phyloP scores from a whole-genome alignment of 2,329 filamentous ascomycete genomes.

The Onygena corvina region DNA sequence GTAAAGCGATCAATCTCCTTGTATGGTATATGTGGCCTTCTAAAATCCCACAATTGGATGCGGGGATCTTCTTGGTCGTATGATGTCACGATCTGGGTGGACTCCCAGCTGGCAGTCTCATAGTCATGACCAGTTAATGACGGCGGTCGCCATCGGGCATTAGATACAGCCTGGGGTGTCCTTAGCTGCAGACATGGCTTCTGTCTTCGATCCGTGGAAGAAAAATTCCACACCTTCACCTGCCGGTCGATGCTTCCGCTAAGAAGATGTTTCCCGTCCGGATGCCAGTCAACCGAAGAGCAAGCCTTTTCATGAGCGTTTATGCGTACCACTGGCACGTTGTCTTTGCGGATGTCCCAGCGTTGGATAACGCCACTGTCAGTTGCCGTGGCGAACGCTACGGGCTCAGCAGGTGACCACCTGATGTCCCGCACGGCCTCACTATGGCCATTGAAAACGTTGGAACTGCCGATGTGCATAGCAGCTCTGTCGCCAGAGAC shows the following conservation, averaged over 20 bases:
- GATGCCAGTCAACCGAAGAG: conserved; percentile 55
- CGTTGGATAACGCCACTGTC: conserved; percentile 52
- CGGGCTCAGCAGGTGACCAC: conserved; percentile 52
- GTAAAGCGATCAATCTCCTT: conserved; percentile 47
- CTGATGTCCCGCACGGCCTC: conserved; percentile 52
- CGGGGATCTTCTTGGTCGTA: conserved; percentile 51
- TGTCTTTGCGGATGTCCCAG: conserved; percentile 51
- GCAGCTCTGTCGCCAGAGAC: conserved; percentile 38
- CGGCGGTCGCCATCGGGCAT: conserved; percentile 51
- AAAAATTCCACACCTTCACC: conserved; percentile 54
- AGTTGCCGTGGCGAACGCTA: conserved; percentile 52
- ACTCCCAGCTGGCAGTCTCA: conserved; percentile 45
- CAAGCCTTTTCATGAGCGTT: conserved; percentile 50
- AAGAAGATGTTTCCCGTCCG: conserved; percentile 52
- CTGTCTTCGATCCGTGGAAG: conserved; percentile 43
- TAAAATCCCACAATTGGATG: conserved; percentile 54
- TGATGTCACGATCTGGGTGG: conserved; percentile 50
- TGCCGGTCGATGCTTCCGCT: conserved; percentile 52
- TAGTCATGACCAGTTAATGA: conserved; percentile 43
- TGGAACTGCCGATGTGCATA: conserved; percentile 43
- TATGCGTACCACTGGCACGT: conserved; percentile 47
- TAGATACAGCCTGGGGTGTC: conserved; percentile 49
- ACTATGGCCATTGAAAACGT: conserved; percentile 45
- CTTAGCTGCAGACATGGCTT: conserved; percentile 48
- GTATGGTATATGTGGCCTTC: conserved; percentile 50